These are phyloP conservation scores for Teratosphaeriaceae sp. DNA, from an alignment of 2,329 filamentous ascomycete genomes.

Conservation along the genomic window DNA sequence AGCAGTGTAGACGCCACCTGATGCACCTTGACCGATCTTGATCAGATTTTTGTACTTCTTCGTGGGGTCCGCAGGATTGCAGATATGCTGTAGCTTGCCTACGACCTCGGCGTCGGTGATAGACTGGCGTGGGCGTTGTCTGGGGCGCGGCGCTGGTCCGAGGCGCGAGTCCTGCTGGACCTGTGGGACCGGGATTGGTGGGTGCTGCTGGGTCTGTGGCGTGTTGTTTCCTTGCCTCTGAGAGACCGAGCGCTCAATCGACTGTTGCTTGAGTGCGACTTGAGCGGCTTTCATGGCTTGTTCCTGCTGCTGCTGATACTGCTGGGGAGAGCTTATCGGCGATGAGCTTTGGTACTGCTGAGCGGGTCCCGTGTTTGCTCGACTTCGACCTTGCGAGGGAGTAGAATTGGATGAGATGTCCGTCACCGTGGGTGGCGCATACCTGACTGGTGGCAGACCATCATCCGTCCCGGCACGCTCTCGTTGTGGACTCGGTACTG, in stretches of 20 bases:
- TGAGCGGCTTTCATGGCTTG: constrained; percentile 75
- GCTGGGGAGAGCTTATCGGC: constrained; percentile 36
- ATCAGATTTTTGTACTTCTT: constrained; percentile 79
- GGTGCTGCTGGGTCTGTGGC: constrained; percentile 41
- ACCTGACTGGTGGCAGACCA: constrained; percentile 36
- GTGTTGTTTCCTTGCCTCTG: constrained; percentile 55
- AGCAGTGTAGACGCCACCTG: constrained; percentile 89
- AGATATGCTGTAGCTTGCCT: constrained; percentile 77
- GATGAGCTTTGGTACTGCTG: constrained; percentile 42
- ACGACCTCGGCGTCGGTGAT: constrained; percentile 67
- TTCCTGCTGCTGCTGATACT: constrained; percentile 69
- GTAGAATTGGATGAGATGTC: constrained; percentile 29
- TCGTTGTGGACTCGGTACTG: constrained; percentile 42
- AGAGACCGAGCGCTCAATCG: constrained; percentile 56
- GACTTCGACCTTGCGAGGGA: constrained; percentile 32
- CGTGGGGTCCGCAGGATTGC: constrained; percentile 81
- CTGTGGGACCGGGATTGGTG: constrained; percentile 29
- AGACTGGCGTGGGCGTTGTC: constrained; percentile 73
- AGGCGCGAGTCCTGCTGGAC: constrained; percentile 42
- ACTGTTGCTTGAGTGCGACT: constrained; percentile 60
- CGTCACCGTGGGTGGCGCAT: constrained; percentile 35
- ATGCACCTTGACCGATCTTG: constrained; percentile 97
- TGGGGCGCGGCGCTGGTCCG: constrained; percentile 58
- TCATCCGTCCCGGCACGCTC: constrained; percentile 26
- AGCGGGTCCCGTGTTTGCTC: constrained; percentile 39